Evolutionary conservation across 139 green algal species (phyloP).

Genomic region (Picochlorum sp.): DNA sequence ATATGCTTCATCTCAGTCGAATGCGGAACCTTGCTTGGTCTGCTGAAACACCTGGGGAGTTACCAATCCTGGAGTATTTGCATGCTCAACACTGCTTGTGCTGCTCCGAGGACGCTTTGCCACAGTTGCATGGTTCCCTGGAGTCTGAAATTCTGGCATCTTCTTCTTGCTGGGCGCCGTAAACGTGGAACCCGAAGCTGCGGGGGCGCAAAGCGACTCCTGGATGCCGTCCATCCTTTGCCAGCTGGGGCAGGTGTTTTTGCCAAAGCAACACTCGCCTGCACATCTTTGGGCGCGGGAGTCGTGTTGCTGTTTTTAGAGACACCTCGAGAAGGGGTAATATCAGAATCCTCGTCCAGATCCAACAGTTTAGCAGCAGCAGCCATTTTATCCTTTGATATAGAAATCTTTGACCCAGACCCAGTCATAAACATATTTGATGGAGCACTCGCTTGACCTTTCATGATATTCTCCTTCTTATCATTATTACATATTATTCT

Average conservation of each 20-base stretch:
- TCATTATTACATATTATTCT: no score
- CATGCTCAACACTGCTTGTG: no score
- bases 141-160: no score
- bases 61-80: no score
- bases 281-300: neutral
- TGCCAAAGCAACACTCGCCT: neutral
- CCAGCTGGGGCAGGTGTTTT: neutral
- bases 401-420: slow-evolving; percentile 1
- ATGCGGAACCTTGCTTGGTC: no score
- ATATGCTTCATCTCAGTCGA: no score
- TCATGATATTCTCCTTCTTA: no score
- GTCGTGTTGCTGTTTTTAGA: neutral
- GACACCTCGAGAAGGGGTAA: neutral
- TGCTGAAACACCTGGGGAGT: no score
- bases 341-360: neutral
- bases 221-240: neutral
- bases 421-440: slow-evolving; percentile 1
- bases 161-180: neutral
- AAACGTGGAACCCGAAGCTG: neutral
- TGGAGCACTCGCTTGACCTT: no score
- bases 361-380: slow-evolving; percentile 2
- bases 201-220: neutral
- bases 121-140: no score
- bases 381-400: slow-evolving; percentile 1
- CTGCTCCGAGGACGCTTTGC: no score